phyloP scores from a whole-genome alignment of 768 basidiomycete species.

The Mycena capillaripes region DNA sequence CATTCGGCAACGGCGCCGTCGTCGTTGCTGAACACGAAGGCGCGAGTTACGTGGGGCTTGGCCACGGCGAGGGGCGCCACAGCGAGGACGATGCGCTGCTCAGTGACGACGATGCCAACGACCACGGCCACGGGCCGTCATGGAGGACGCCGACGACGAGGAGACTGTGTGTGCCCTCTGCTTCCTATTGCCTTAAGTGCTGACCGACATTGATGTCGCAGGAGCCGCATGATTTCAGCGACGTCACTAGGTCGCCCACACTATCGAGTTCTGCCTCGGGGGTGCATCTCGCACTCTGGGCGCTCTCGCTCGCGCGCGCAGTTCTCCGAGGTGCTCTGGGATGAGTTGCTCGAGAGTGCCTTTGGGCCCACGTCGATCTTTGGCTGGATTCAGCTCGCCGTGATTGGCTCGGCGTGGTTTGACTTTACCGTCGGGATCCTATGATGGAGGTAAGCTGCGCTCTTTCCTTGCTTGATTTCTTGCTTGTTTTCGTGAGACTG shows the following conservation, averaged over 20 bases:
- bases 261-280: slow-evolving; percentile 99
- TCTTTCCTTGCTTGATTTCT: slow-evolving; percentile 36
- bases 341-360: slow-evolving; percentile 81
- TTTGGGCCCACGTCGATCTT: slow-evolving; percentile 76
- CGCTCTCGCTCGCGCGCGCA: slow-evolving; percentile 96
- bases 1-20: slow-evolving; percentile 79
- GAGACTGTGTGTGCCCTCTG: slow-evolving; percentile 78
- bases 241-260: slow-evolving; percentile 99
- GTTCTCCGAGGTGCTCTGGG: slow-evolving; percentile 93
- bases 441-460: slow-evolving; percentile 91
- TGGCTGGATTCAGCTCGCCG: slow-evolving; percentile 65
- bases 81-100: slow-evolving; percentile 78
- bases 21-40: slow-evolving; percentile 89
- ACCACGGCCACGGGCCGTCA: slow-evolving; percentile 70
- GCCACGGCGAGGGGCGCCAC: slow-evolving; percentile 71
- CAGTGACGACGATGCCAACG: slow-evolving; percentile 75
- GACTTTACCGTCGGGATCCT: slow-evolving; percentile 79
- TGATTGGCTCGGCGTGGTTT: slow-evolving; percentile 84
- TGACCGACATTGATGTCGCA: too few relatives aligned
- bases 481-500: slow-evolving; percentile 13
- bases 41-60: slow-evolving; percentile 86
- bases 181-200: slow-evolving; percentile 34
- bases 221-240: slow-evolving; percentile 93
- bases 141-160: slow-evolving; percentile 78
- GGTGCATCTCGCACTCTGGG: slow-evolving; percentile 99